Base-by-base conservation (phyloP, 1,284 basidiomycete species). In the Cutaneotrichosporon cavernicola region DNA sequence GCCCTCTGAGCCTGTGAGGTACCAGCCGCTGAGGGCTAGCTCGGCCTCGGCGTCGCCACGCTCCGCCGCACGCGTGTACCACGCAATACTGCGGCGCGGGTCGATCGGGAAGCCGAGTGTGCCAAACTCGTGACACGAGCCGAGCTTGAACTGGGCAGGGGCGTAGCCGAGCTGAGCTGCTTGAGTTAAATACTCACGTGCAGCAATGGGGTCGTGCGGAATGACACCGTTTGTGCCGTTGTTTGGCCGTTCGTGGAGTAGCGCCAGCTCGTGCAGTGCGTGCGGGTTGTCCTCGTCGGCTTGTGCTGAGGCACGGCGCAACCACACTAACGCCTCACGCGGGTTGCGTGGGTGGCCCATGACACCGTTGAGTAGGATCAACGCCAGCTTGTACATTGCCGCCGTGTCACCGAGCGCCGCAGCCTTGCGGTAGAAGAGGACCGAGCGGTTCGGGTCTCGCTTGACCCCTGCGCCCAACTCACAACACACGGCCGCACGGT, bases 261-360 rank as follows among this genome's bases (percentile, higher is more conserved):
- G 83, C 1, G 90, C 97, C n/a, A 99, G 86, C 81, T 99, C 96
- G 79, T 98, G 94, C 49, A 99, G 82, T 2, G 97, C 95, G 74
- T 99, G 97, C 1, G 97, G 97, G 76, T 98, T 98, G 72, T 98
- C 95, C 76, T 94, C 92, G 82, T 99, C 97, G 6, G 97, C 97
- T 81, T 99, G 96, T 69, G 92, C 89, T 1, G 94, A 96, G 1
- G 97, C 96, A 22, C 95, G 87, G 69, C 90, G 90, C 51, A 99
- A 84, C 97, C 97, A 99, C 56, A 89, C 90, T 65, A 97, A 88
- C 7, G 94, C 94, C 77, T 99, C 96, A 56, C 93, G 87, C 0
- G 89, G 87, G 73, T 96, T 98, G 65, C 86, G 87, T 58, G 86
- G 88, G 77, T 97, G 92, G 18, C 89, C 90, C 30, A 98, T 84